A percentile compares a stretch with the other conserved stretches of the same genome.
Conservation (phyloP, 1,284 basidiomycete species). For the Pterula multifida region DNA sequence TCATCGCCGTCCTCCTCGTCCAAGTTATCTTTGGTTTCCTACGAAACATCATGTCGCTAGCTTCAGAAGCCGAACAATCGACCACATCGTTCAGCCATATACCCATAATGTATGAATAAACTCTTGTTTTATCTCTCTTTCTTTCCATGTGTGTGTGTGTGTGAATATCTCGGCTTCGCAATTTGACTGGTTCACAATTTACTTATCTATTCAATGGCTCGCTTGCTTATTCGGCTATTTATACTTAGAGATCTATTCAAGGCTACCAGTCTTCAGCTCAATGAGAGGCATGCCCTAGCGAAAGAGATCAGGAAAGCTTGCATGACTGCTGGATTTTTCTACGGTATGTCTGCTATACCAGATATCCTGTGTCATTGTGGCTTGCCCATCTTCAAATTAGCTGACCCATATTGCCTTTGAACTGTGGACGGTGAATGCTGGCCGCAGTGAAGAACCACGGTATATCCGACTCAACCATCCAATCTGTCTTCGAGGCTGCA, state of each 20-base stretch:
- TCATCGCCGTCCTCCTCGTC: too few species aligned
- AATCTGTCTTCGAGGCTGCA: conserved; percentile 31
- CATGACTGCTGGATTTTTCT: conserved; percentile 72
- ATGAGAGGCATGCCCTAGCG: conserved; percentile 35
- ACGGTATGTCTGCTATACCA: conserved; percentile 33
- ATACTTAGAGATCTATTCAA: conserved; percentile 43
- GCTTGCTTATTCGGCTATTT: background rate
- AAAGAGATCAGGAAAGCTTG: conserved; percentile 55
- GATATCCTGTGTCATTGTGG: too few species aligned
- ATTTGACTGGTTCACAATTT: background rate
- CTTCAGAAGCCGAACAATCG: conserved; percentile 17
- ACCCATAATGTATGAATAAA: conserved; percentile 23
- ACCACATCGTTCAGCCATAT: conserved; percentile 21
- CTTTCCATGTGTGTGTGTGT: background rate
- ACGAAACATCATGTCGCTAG: conserved; percentile 16
- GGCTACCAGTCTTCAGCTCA: conserved; percentile 27
- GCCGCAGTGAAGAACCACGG: conserved; percentile 61
- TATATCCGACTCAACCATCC: conserved; percentile 39
- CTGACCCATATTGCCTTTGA: background rate
- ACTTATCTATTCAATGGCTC: background rate
- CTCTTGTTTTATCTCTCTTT: background rate
- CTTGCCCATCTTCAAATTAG: conserved; percentile 1
- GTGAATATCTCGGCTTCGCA: background rate
- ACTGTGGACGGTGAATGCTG: too few species aligned
- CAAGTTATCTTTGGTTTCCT: too few species aligned